Evolutionary conservation across 176 grass and related monocot genomes (phyloP), one percentile per base, ranked within the genome.

Genomic region (Pharus latifolius): DNA sequence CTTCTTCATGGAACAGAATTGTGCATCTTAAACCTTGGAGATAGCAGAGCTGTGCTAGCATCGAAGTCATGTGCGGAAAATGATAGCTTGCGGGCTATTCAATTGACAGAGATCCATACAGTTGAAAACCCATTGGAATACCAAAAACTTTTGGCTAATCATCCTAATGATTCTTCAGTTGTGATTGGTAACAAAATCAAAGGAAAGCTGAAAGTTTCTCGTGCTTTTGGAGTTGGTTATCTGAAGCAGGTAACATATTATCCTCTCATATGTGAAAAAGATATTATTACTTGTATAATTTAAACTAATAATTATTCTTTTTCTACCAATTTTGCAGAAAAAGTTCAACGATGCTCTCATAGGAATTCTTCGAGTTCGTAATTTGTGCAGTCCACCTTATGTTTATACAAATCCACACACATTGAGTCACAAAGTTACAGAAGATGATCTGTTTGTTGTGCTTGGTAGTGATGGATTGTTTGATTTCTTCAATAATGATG

Each of bases 191-290:
- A 73, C 10, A 99, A 83, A 88, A 82, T 99, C 70, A 99, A 99
- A 84, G 96, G 90, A 69, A 99, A 88, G 84, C 60, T 99, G 46
- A 95, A 91, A 76, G 87, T 99, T 82, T 95, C 96, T 80, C 87
- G 90, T 73, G 96, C 90, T 45, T 91, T 99, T 74, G 96, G 96
- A 73, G 96, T 95, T 77, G 96, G 87, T 54, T 99, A 99, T 69
- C 64, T 99, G 55, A 99, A 99, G 64, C 75, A 95, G 87, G 91
- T 96, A 87, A 55, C n/a, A 13, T 34, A 14, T 33, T 62, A 8
- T 35, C 26, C 18, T 60, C 75, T 10, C 9, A 13, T 57, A 59
- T 59, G 25, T 44, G 48, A 70, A 80, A 3, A 77, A 74, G 31
- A 37, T 10, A 16, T 0, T 57, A 18, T 16, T 19, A 35, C 33